Conservation (phyloP, 306 rosid species). For the Senna siamea region DNA sequence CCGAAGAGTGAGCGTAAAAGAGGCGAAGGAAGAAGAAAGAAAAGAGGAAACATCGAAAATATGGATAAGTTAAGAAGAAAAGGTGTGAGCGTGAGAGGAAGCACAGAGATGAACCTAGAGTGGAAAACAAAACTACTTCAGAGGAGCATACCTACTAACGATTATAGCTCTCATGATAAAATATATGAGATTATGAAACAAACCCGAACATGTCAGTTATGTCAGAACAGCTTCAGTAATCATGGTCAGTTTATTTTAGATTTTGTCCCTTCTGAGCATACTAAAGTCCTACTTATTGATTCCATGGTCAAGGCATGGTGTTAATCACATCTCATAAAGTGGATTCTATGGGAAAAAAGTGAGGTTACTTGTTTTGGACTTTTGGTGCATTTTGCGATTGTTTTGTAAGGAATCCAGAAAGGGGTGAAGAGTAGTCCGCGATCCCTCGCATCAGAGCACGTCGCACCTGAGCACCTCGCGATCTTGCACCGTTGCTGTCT, state of each 20-base stretch:
- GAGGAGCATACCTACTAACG: conserved; percentile 2
- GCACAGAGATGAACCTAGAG: background rate
- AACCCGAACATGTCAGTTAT: background rate
- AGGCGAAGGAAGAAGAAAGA: background rate
- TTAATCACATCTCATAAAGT: too few relatives aligned
- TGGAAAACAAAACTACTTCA: background rate
- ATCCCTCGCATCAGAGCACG: too few relatives aligned
- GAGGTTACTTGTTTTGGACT: too few relatives aligned
- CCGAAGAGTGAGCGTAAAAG: conserved; percentile 3
- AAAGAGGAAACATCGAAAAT: background rate
- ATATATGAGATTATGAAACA: background rate
- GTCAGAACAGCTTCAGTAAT: background rate
- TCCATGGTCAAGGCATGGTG: too few relatives aligned
- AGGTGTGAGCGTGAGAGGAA: background rate
- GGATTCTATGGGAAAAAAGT: background rate
- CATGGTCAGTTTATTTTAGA: background rate
- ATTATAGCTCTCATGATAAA: background rate
- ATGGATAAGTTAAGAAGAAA: background rate
- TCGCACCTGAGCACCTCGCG: too few relatives aligned
- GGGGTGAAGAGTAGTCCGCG: too few relatives aligned
- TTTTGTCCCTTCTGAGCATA: background rate
- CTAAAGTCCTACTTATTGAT: background rate
- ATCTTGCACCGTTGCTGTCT: too few relatives aligned
- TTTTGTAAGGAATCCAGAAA: too few relatives aligned
- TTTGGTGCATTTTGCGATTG: too few relatives aligned